These are phyloP conservation scores for Kentomonas sorsogonicus DNA, from an alignment of 208 protist species.

Conservation along the genomic window DNA sequence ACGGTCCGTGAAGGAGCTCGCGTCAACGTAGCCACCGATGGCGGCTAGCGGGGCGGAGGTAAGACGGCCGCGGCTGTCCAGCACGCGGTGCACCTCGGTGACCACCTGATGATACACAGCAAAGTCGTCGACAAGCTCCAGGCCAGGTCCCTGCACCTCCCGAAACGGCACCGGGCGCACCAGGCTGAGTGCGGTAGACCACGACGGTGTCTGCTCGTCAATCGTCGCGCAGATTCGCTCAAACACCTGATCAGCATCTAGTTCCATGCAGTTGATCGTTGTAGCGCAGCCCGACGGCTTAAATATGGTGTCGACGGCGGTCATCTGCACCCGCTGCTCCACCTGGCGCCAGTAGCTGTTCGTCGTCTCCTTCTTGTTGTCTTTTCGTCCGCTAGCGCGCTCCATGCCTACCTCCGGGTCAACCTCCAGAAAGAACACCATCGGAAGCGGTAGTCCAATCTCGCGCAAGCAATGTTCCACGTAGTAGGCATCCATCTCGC, in stretches of 20 bases:
- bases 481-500: slow-evolving; percentile 82
- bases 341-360: slow-evolving; percentile 60
- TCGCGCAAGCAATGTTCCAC: slow-evolving; percentile 52
- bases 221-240: slow-evolving; percentile 42
- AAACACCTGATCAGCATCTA: slow-evolving; percentile 32
- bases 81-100: slow-evolving; percentile 46
- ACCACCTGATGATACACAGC: slow-evolving; percentile 46
- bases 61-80: slow-evolving; percentile 61
- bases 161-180: slow-evolving; percentile 2
- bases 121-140: slow-evolving; percentile 51
- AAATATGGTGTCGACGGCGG: slow-evolving; percentile 56
- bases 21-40: slow-evolving; percentile 72
- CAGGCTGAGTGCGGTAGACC: slow-evolving; percentile 19
- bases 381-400: slow-evolving; percentile 45
- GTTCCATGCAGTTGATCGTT: slow-evolving; percentile 37
- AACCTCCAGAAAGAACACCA: slow-evolving; percentile 75
- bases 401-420: slow-evolving; percentile 47
- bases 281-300: slow-evolving; percentile 44
- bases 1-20: slow-evolving; percentile 38
- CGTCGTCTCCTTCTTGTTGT: slow-evolving; percentile 39
- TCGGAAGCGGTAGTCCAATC: slow-evolving; percentile 50
- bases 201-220: too few species aligned
- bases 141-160: background rate
- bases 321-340: slow-evolving; percentile 65
- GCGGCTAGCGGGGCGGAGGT: slow-evolving; percentile 68